Percentiles rank a stretch among this genome's conserved stretches.
Evolutionary conservation across 805 yeast species (phyloP).

Genomic region (Wickerhamomyces bisporus): DNA sequence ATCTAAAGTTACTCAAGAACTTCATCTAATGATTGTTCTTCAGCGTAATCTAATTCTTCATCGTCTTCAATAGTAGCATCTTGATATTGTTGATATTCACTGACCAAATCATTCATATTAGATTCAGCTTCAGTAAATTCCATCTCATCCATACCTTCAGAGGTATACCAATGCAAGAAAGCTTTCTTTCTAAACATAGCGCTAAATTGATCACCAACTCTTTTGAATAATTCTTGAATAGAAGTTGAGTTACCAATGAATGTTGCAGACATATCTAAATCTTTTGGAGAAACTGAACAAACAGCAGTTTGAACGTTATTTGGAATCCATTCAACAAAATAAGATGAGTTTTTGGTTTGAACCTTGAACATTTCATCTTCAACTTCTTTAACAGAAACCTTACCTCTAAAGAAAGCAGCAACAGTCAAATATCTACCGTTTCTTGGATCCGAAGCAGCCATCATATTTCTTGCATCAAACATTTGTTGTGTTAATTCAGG

Average conservation of each 20-base stretch:
- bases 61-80: constrained; percentile 86
- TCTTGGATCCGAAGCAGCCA: constrained; percentile 99
- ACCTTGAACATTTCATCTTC: constrained; percentile 92
- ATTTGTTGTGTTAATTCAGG: constrained; percentile 95
- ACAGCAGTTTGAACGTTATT: constrained; percentile 99
- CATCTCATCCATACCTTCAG: constrained; percentile 99
- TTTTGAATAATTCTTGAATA: constrained; percentile 96
- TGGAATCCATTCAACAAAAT: constrained; percentile 99
- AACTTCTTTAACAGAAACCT: constrained; percentile 96
- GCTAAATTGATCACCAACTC: constrained; percentile 95
- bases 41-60: constrained; percentile 34
- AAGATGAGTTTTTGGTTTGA: constrained; percentile 92
- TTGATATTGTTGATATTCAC: constrained; percentile 95
- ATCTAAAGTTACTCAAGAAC: constrained; percentile 22
- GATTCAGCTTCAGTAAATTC: constrained; percentile 98
- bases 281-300: constrained; percentile 88
- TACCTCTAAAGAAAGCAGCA: constrained; percentile 96
- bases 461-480: constrained; percentile 97
- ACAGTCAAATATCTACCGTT: constrained; percentile 97
- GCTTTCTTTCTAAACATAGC: constrained; percentile 99
- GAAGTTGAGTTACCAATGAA: constrained; percentile 98
- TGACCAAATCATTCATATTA: constrained; percentile 94
- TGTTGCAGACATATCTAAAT: constrained; percentile 88
- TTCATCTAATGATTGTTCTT: constrained; percentile 26
- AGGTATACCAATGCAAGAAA: constrained; percentile 98